Evolutionary conservation across 257 asterid species (phyloP), one percentile per base, ranked within the genome.

Genomic region (Craterostigma plantagineum): DNA sequence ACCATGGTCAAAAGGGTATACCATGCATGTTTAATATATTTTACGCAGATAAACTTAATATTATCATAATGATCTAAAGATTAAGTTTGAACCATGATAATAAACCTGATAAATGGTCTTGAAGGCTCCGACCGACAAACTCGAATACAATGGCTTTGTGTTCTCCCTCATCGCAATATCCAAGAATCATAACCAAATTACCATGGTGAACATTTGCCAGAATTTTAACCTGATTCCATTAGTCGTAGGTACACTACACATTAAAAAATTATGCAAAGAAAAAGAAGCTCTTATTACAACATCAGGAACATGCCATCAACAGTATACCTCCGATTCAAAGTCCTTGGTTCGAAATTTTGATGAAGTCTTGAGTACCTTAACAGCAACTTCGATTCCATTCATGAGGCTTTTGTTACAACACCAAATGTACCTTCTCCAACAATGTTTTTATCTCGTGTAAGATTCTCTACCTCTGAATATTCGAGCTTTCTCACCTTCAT

Each of bases 371-470:
- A 62, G 68, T 9, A 69, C 18, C 63, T 70, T 66, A 43, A 73
- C 63, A n/a, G 79, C 73, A 40, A 73, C 83, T 50, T 56, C 30
- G 16, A 39, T 54, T 34, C 49, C 57, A 38, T 35, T 50, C 34
- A 46, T 45, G 4, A 11, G 3, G 3, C 83, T 70, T 17, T 16
- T 55, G 48, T 69, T 6, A 73, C 83, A 7, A 46, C 45, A 12
- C 79, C 76, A 42, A 66, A 66, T 38, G 76, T 78, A 16, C 83
- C 79, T 52, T 45, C 39, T 4, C 76, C 79, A 7, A 69, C 14
- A 55, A 61, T 30, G 33, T 30, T 63, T 30, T 45, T 61, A 7
- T 35, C 56, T 34, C 16, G 6, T 10, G 49, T 56, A 7, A 68
- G 53, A 17, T 37, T 50, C 45, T 48, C 10, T 9, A 69, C 45